These are phyloP conservation scores for Candida sithepensis DNA, from an alignment of 805 yeast genomes.

Conservation along the genomic window DNA sequence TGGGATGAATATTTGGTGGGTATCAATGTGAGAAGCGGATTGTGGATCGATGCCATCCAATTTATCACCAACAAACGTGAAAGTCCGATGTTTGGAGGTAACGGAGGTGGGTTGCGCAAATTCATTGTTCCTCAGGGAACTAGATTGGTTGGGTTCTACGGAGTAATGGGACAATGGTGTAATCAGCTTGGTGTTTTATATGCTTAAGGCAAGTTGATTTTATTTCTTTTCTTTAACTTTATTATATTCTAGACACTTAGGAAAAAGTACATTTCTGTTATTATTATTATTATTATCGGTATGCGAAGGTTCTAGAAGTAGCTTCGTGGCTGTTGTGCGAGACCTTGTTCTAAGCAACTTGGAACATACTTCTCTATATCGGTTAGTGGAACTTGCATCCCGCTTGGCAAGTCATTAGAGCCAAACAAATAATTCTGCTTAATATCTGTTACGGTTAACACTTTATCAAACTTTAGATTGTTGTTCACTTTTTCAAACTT, in stretches of 20 bases:
- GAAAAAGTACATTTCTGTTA: background rate
- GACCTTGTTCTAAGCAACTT: slow-evolving; percentile 6
- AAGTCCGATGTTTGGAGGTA: slow-evolving; percentile 63
- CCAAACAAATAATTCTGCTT: slow-evolving; percentile 15
- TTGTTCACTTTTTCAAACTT: slow-evolving; percentile 24
- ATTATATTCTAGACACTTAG: background rate
- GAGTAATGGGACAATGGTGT: slow-evolving; percentile 67
- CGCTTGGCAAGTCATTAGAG: slow-evolving; percentile 22
- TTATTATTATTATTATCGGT: background rate
- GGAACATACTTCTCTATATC: slow-evolving; percentile 17
- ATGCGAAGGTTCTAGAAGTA: slow-evolving; percentile 7
- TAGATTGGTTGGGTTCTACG: slow-evolving; percentile 65
- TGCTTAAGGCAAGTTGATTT: slow-evolving; percentile 24
- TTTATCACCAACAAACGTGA: slow-evolving; percentile 59
- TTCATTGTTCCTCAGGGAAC: slow-evolving; percentile 64
- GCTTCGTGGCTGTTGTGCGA: background rate
- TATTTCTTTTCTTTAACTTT: background rate
- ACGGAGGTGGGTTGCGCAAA: slow-evolving; percentile 56
- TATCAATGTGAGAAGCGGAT: slow-evolving; percentile 67
- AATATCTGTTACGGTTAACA: slow-evolving; percentile 13
- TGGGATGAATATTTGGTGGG: slow-evolving; percentile 59
- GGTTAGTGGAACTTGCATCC: slow-evolving; percentile 24
- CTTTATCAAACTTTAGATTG: slow-evolving; percentile 18
- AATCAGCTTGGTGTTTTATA: slow-evolving; percentile 72
- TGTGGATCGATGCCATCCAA: slow-evolving; percentile 88